Base-by-base conservation (phyloP, 805 yeast genomes). In the Kodamaea neixiangensis region DNA sequence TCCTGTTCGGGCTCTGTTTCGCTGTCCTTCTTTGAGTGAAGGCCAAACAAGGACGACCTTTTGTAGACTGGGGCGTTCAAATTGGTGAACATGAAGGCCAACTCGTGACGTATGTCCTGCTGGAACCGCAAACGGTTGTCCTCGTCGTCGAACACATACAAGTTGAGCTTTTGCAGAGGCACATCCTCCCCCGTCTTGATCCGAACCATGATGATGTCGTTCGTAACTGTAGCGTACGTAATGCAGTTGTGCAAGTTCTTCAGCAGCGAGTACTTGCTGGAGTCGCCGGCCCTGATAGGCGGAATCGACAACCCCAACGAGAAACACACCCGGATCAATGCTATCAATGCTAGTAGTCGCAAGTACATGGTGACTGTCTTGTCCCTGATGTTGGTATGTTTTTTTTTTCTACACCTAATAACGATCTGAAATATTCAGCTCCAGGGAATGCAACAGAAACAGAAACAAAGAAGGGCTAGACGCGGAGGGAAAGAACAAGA, bases 81-180 rank as follows among this genome's bases (percentile, higher is more conserved):
- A 52, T 71, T 72, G 46, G 71, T 67, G 55, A 74, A 67, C 47
- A 74, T 73, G 15, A 74, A 48, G 31, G 63, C 58, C 35, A 65
- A 53, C 25, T 69, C 73, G n/a, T 59, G 58, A 7, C 59, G 47
- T 39, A 73, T 55, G 53, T 71, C 71, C 17, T 57, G 56, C 49
- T 68, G 60, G 41, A 59, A 54, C 41, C 79, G 64, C 46, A 74
- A 63, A 4, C 58, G 53, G 54, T 73, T 74, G 48, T 65, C 62
- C 25, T 68, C 71, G 18, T 66, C 65, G 51, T 74, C 79, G 48
- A 74, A 65, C 5, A 74, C 66, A 41, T 63, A 61, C 40, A 74
- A 58, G 50, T 72, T 69, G 47, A 74, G 62, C 17, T 46, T 47
- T 48, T 74, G 79, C n/a, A 72, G 63, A 2, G 66, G 53, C 3